Base-by-base conservation (phyloP, 352 stramenopile species). In the Phytophthora litchii region DNA sequence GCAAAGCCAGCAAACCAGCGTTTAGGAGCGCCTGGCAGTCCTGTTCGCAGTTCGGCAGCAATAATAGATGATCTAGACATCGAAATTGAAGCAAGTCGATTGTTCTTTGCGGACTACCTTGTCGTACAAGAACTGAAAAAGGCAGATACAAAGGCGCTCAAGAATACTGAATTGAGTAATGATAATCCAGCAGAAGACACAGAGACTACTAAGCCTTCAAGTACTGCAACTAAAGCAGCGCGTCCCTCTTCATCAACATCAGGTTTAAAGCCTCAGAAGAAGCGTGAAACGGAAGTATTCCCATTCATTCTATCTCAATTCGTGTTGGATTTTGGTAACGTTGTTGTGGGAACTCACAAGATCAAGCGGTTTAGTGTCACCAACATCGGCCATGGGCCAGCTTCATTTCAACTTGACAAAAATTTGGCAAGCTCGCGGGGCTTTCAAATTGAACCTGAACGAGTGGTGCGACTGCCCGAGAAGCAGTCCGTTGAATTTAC, bases 281-380 rank as follows among this genome's bases (percentile, higher is more conserved):
- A 74, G 45, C 56, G 55, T 5, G 54, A 36, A 3, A 44, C 52
- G 0, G 74, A 87, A 41, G 70, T 52, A 11, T 78, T 87, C 4
- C 65, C 76, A 8, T 98, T 97, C 57, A 74, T 97, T 38, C 52
- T 97, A 13, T 96, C 88, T 3, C 78, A 92, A 50, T 97, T 98
- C 58, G 79, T 96, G 1, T 76, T 96, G 20, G 94, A 98, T 61
- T 98, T 98, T 64, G 94, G 94, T 0, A 95, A 98, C 58, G 89
- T 98, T 45, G 89, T 98, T 9, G 55, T 92, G 3, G 95, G 94
- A 4, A 88, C 89, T 7, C 93, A 95, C 53, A 92, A 92, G 54
- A 93, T 97, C 50, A 95, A 94, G 27, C 91, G 89, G 34, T 98
- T 98, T 46, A 83, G 74, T 32, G 81, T 98, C 20, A 94, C 88